These are phyloP conservation scores for Beauveria varroae DNA, from an alignment of 2,329 filamentous ascomycete species.

Conservation along the genomic window DNA sequence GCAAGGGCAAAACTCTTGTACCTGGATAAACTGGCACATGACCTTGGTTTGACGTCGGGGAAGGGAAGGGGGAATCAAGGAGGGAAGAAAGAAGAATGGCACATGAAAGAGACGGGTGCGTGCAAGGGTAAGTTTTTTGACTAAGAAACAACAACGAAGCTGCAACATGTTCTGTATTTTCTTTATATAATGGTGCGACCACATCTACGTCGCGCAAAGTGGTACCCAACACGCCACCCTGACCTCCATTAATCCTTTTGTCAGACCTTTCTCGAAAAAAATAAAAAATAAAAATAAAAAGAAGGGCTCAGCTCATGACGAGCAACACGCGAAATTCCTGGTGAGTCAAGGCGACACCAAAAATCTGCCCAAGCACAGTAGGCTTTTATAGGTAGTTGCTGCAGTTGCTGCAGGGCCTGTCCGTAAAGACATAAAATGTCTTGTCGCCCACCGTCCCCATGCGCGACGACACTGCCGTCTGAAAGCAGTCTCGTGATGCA, in stretches of 20 bases:
- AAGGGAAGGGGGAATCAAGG: background rate
- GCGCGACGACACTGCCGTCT: background rate
- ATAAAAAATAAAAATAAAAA: no score
- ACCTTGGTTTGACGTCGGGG: background rate
- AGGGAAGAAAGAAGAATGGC: background rate
- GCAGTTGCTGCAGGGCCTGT: background rate
- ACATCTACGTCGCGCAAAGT: background rate
- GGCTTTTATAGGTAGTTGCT: background rate
- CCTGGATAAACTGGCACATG: slow-evolving; percentile 9
- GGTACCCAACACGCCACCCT: no score
- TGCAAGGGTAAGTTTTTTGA: background rate
- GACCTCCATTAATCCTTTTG: no score
- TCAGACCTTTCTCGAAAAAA: no score
- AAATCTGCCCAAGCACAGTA: background rate
- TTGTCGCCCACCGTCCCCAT: background rate
- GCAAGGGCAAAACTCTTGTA: slow-evolving; percentile 4
- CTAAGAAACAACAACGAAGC: background rate
- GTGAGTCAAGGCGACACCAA: background rate
- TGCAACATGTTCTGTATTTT: background rate
- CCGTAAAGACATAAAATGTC: background rate
- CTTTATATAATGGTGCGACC: background rate
- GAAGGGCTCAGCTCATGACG: background rate
- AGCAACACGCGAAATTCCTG: background rate
- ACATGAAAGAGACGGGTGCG: background rate
- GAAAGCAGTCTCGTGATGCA: background rate